These are phyloP conservation scores for Bromus sterilis DNA, from an alignment of 176 grass and related monocot species.

Conservation along the genomic window DNA sequence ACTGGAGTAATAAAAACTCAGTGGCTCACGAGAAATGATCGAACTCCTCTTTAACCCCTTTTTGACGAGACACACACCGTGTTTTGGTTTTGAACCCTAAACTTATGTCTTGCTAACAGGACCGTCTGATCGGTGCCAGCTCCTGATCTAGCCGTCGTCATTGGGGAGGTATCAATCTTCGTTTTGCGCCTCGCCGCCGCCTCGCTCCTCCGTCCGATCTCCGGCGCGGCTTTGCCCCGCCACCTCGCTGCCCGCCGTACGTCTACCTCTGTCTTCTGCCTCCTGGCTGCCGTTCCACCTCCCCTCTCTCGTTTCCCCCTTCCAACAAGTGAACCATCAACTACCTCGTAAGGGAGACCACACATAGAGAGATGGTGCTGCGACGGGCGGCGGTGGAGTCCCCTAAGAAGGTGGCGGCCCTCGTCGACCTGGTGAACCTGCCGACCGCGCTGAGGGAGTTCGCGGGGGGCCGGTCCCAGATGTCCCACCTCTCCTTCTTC, in stretches of 20 bases:
- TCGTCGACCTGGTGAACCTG: conserved; percentile 76
- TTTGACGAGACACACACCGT: too few relatives aligned
- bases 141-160: not conserved
- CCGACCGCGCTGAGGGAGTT: conserved; percentile 62
- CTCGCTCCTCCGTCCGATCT: not conserved
- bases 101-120: not conserved
- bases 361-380: conserved; percentile 38
- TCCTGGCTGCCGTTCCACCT: not conserved
- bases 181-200: not conserved
- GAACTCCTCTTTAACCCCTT: too few relatives aligned
- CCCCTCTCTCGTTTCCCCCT: not conserved
- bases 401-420: conserved; percentile 74
- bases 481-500: conserved; percentile 87
- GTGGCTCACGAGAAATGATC: too few relatives aligned
- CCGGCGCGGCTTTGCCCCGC: not conserved
- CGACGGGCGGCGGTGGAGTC: conserved; percentile 35
- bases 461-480: conserved; percentile 63
- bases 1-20: too few relatives aligned
- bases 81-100: not conserved
- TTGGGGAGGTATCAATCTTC: not conserved
- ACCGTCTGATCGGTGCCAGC: not conserved
- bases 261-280: not conserved
- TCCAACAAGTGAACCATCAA: not conserved
- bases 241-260: not conserved
- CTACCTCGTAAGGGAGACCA: not conserved